phyloP scores from a whole-genome alignment of 2,329 filamentous ascomycete species.

The Xylariaceae sp. region DNA sequence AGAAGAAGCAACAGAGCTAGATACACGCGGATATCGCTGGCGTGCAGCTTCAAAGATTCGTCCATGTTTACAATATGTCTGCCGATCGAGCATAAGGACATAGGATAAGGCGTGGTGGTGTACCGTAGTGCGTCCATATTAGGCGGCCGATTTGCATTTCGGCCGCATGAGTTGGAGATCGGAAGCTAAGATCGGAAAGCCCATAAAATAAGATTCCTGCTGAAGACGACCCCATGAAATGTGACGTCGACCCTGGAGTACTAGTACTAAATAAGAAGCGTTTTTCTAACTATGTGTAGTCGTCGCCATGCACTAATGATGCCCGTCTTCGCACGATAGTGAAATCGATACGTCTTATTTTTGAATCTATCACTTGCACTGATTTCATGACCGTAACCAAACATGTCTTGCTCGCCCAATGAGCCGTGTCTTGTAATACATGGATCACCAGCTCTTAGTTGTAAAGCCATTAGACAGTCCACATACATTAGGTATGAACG shows the following conservation, averaged over 20 bases:
- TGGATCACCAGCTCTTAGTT: too few relatives aligned
- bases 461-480: too few relatives aligned
- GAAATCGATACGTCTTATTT: too few relatives aligned
- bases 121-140: constrained; percentile 3
- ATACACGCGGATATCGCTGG: not conserved
- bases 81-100: constrained; percentile 12
- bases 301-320: too few relatives aligned
- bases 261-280: not conserved
- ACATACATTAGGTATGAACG: too few relatives aligned
- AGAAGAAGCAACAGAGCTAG: not conserved
- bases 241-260: constrained; percentile 24
- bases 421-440: too few relatives aligned
- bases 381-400: too few relatives aligned
- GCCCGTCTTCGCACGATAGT: too few relatives aligned
- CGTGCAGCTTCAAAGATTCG: not conserved
- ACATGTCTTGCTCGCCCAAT: too few relatives aligned
- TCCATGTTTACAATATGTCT: constrained; percentile 11
- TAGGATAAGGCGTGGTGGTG: constrained; percentile 8
- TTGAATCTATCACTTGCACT: too few relatives aligned
- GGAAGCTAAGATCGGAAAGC: constrained; percentile 28
- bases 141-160: constrained; percentile 24
- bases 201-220: constrained; percentile 38
- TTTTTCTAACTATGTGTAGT: too few relatives aligned
- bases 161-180: constrained; percentile 33
- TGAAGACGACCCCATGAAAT: constrained; percentile 9